Base-by-base conservation (phyloP, 2,329 filamentous ascomycete species). In the Lasiodiplodia gonubiensis region DNA sequence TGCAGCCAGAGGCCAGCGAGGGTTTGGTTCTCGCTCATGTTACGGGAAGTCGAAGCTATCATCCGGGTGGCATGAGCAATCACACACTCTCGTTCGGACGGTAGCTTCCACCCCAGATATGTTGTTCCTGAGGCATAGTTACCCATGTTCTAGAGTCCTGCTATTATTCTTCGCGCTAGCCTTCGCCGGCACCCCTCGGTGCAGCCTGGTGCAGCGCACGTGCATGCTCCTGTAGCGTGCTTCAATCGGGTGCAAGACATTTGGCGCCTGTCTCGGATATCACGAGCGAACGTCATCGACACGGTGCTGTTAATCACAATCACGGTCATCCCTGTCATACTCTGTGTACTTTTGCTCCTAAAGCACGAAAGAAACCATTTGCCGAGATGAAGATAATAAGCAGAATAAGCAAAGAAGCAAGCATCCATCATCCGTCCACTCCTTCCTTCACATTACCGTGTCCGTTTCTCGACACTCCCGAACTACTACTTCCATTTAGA, bases 401-500 rank as follows among this genome's bases (percentile, higher is more conserved):
- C 48, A 66, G 53, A n/a, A 7, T 55, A 39, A 55, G 53, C 53
- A 55, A 35, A 55, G n/a, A 66, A 52, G 48, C 37, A 65, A 57
- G 23, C 49, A 59, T 21, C 30, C 57, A 35, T 49, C 49, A 51
- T 52, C 39, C 60, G 51, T 35, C 63, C 49, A 27, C 42, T 64
- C 57, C 48, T 42, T 51, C 64, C 67, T 27, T 39, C 67, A 46
- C 64, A 69, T 69, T 67, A 67, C 67, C 42, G 64, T 69, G 55
- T 51, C 59, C 59, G 10, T 63, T n/a, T 11, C 11, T 16, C 25
- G 21, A 51, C n/a, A 37, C 30, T 46, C 11, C 23, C 27, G 21
- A 61, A 12, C 57, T 33, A 21, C 21, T 46, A 6, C 18, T n/a
- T 42, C 46, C 18, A 27, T n/a, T 27, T 10, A 33, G 8, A 27